Evolutionary conservation across 116 monocot genomes (phyloP), one percentile per base, ranked within the genome.

Genomic region (Zostera marina): DNA sequence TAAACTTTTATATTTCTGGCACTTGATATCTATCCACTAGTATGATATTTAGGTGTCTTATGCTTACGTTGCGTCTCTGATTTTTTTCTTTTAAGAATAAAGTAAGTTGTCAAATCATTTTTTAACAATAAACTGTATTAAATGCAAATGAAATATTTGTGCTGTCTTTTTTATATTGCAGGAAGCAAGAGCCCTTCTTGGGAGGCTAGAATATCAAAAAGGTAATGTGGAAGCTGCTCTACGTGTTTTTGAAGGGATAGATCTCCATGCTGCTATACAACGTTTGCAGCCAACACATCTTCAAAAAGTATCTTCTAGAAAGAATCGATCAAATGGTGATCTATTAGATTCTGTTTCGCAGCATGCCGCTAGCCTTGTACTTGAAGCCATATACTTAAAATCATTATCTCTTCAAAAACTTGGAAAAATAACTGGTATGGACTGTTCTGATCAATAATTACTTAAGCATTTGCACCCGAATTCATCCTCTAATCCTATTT

Each of bases 321-420:
- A 74, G 47, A 66, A 20, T 52, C 67, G 70, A 11, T 64, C 73
- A 44, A 71, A 63, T 16, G 73, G 62, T 63, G 84, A 81, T 24
- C 70, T 81, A 47, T 51, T 57, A 15, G 58, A 74, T 70, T 72
- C 70, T 10, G 70, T 70, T 49, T 69, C 87, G 2, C 87, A 87
- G 52, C 87, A 83, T 76, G 83, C 82, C 56, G 81, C 81, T 53
- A 83, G 87, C 64, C 81, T 87, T 61, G 75, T 93, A 26, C 76
- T 93, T 71, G 87, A 93, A 83, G 92, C 92, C 49, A 87, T 93
- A 51, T 87, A 84, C 76, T 79, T 87, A 72, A 93, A 93, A 68
- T 78, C 92, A 7, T 72, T 84, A 67, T 93, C 81, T 40, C 83
- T 93, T 56, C 72, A 84, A 52, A 87, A 81, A 73, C 87, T 93